Conservation (phyloP, 1,284 basidiomycete species). For the Erythrobasidium hasegawianum region DNA sequence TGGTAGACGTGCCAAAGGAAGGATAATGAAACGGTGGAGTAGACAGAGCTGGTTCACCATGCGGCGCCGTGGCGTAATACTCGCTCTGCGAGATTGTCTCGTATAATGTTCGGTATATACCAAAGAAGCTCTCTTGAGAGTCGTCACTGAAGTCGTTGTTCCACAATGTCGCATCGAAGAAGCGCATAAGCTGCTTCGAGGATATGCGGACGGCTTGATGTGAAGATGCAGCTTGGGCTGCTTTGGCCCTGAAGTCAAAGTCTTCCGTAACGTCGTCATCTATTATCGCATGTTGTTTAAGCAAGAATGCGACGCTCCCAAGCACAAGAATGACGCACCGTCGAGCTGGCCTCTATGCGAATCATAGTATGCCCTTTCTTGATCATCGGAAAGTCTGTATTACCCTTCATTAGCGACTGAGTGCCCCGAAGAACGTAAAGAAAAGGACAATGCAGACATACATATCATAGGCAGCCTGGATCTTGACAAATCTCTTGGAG, state of each 20-base stretch:
- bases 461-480: slow-evolving; percentile 95
- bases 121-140: slow-evolving; percentile 72
- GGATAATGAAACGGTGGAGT: slow-evolving; percentile 59
- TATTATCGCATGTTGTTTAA: neutral
- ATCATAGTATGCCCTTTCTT: slow-evolving; percentile 95
- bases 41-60: slow-evolving; percentile 41
- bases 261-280: slow-evolving; percentile 10
- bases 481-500: slow-evolving; percentile 76
- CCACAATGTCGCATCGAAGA: slow-evolving; percentile 77
- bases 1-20: slow-evolving; percentile 75
- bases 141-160: slow-evolving; percentile 63
- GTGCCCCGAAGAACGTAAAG: slow-evolving; percentile 23
- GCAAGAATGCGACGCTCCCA: no score
- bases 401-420: slow-evolving; percentile 55
- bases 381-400: slow-evolving; percentile 69
- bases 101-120: slow-evolving; percentile 85
- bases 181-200: slow-evolving; percentile 73
- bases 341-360: slow-evolving; percentile 30
- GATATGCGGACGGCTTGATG: slow-evolving; percentile 45
- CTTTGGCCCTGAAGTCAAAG: slow-evolving; percentile 9
- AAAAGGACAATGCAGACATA: neutral
- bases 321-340: no score
- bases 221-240: slow-evolving; percentile 19
- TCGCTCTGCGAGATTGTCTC: slow-evolving; percentile 76
- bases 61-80: slow-evolving; percentile 52